These are phyloP conservation scores for Verticillium longisporum DNA, from an alignment of 2,329 filamentous ascomycete species.

Conservation along the genomic window DNA sequence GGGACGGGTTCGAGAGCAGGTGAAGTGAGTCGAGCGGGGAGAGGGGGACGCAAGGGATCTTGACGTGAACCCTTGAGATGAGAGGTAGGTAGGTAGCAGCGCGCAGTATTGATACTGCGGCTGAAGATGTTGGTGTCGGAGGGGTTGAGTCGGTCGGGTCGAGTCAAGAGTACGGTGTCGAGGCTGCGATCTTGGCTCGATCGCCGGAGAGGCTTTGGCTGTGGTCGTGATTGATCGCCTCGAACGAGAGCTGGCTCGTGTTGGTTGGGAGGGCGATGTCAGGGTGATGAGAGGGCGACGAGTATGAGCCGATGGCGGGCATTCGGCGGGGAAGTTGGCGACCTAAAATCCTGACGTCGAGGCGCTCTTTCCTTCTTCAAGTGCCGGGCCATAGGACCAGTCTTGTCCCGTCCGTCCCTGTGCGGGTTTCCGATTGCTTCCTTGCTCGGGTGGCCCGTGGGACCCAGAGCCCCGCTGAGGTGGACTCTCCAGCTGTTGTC, in stretches of 20 bases:
- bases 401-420: background rate
- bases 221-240: too few relatives aligned
- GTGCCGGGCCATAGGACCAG: too few relatives aligned
- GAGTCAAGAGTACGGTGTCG: background rate
- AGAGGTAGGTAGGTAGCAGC: too few relatives aligned
- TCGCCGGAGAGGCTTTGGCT: background rate
- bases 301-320: background rate
- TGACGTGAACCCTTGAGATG: background rate
- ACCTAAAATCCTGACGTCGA: constrained; percentile 3
- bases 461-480: background rate
- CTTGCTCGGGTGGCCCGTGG: constrained; percentile 1
- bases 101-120: background rate
- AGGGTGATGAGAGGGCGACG: background rate
- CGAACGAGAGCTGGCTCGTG: too few relatives aligned
- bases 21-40: too few relatives aligned
- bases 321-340: background rate
- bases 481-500: background rate
- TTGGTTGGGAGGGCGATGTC: background rate
- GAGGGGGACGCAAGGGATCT: background rate
- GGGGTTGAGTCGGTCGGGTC: background rate
- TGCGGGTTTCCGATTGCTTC: background rate
- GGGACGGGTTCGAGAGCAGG: background rate
- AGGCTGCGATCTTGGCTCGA: background rate
- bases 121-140: background rate
- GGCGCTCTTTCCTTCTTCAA: background rate